phyloP scores from a whole-genome alignment of 139 green algal species.

The Ulvella scutata region DNA sequence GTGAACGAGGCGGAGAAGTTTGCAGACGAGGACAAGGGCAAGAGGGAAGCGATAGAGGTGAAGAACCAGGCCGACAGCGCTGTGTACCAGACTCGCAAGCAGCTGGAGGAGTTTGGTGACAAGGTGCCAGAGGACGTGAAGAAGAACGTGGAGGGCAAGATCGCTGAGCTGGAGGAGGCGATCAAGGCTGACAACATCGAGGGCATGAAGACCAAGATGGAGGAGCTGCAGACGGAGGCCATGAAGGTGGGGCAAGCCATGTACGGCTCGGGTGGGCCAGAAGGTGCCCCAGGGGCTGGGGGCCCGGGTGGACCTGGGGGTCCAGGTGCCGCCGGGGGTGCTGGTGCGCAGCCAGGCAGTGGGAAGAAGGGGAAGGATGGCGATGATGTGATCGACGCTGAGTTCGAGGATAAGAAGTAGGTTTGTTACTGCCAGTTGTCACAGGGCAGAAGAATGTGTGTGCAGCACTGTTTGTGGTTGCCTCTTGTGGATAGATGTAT shows the following conservation, averaged over 20 bases:
- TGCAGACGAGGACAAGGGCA: conserved; percentile 80
- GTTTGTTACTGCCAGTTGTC: conserved; percentile 7
- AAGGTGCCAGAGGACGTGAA: conserved; percentile 75
- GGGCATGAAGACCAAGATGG: conserved; percentile 77
- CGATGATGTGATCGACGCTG: conserved; percentile 90
- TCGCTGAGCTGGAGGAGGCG: conserved; percentile 53
- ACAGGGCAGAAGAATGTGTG: too few relatives aligned
- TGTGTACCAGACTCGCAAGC: conserved; percentile 94
- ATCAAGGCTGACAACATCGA: conserved; percentile 45
- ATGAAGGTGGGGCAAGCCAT: conserved; percentile 87
- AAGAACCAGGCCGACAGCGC: conserved; percentile 88
- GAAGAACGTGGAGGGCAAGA: conserved; percentile 74
- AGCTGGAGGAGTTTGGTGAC: conserved; percentile 92
- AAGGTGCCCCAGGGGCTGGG: conserved; percentile 7
- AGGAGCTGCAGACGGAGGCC: conserved; percentile 78
- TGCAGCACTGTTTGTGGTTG: too few relatives aligned
- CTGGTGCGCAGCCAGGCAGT: conserved; percentile 11
- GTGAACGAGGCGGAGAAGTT: conserved; percentile 90
- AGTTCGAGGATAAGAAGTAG: conserved; percentile 74
- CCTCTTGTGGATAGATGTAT: too few relatives aligned
- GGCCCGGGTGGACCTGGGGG: conserved; percentile 4
- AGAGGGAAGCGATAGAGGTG: conserved; percentile 81
- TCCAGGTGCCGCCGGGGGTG: conserved; percentile 11
- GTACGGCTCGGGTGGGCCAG: conserved; percentile 45
- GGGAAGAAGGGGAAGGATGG: conserved; percentile 14